Evolutionary conservation across 78 protist genomes (phyloP).

Genomic region (Dictyostelium discoideum): DNA sequence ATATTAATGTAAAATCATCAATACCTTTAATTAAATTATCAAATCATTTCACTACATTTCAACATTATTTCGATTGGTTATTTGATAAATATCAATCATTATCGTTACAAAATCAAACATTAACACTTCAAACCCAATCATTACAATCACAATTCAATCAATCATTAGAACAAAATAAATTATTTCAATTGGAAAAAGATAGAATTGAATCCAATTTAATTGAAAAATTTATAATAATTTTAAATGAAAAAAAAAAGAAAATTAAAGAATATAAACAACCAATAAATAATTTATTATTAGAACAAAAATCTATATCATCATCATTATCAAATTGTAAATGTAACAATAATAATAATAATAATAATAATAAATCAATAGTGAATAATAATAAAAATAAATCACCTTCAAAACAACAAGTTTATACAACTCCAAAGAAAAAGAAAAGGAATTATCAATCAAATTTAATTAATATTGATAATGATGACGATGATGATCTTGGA

Average conservation of each 20-base stretch:
- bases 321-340: neutral
- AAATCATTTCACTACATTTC: neutral
- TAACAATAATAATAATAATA: neutral
- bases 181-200: slow-evolving; percentile 32
- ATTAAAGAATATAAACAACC: slow-evolving; percentile 37
- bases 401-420: neutral
- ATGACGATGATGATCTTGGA: neutral
- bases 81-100: slow-evolving; percentile 16
- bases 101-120: slow-evolving; percentile 2
- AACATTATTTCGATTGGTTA: slow-evolving; percentile 36
- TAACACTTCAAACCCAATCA: neutral
- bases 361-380: neutral
- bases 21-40: neutral
- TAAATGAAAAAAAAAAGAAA: slow-evolving; percentile 60
- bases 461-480: neutral
- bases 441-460: neutral
- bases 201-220: slow-evolving; percentile 18
- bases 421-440: slow-evolving; percentile 1
- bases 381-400: neutral
- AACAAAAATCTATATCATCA: neutral
- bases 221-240: slow-evolving; percentile 20
- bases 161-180: neutral
- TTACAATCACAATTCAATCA: slow-evolving; percentile 54
- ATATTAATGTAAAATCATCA: neutral
- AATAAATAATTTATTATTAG: neutral